Evolutionary conservation across 2,329 filamentous ascomycete species (phyloP).

Genomic region (Phialophora tarda): DNA sequence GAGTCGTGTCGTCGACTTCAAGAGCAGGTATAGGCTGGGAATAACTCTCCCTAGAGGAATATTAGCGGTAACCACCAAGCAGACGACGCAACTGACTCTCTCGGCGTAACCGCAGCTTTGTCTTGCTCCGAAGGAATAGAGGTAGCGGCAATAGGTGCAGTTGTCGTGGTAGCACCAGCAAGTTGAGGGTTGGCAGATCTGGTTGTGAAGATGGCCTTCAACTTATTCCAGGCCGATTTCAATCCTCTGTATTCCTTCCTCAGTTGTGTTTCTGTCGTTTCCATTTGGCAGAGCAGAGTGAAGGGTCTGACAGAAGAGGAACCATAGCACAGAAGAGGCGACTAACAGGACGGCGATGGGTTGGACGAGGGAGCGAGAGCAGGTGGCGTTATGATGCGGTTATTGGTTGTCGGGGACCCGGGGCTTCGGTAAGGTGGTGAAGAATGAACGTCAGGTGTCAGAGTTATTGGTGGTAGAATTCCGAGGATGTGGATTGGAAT

Average conservation of each 20-base stretch:
- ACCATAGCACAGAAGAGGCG: conserved; percentile 22
- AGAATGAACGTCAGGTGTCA: conserved; percentile 31
- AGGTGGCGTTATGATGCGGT: conserved; percentile 18
- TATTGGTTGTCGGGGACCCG: conserved; percentile 33
- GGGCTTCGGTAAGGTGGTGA: conserved; percentile 19
- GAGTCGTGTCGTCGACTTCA: conserved; percentile 29
- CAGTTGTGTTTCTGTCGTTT: conserved; percentile 18
- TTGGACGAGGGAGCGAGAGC: conserved; percentile 10
- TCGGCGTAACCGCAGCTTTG: not conserved
- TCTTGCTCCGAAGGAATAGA: conserved; percentile 1
- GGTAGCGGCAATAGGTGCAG: conserved; percentile 10
- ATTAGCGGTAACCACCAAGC: conserved; percentile 5
- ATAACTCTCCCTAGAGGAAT: conserved; percentile 3
- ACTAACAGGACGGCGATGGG: conserved; percentile 17
- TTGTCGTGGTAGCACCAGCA: conserved; percentile 6
- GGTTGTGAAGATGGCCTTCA: conserved; percentile 30
- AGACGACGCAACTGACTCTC: conserved; percentile 4
- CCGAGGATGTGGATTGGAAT: conserved; percentile 34
- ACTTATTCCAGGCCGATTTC: conserved; percentile 34
- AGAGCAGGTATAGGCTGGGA: conserved; percentile 9
- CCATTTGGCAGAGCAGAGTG: conserved; percentile 24
- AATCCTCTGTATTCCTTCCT: conserved; percentile 36
- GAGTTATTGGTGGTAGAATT: conserved; percentile 31
- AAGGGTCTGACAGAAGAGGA: conserved; percentile 16
- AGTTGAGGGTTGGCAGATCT: conserved; percentile 15